Evolutionary conservation across 2,329 filamentous ascomycete genomes (phyloP).

Genomic region (Westerdykella sp.): DNA sequence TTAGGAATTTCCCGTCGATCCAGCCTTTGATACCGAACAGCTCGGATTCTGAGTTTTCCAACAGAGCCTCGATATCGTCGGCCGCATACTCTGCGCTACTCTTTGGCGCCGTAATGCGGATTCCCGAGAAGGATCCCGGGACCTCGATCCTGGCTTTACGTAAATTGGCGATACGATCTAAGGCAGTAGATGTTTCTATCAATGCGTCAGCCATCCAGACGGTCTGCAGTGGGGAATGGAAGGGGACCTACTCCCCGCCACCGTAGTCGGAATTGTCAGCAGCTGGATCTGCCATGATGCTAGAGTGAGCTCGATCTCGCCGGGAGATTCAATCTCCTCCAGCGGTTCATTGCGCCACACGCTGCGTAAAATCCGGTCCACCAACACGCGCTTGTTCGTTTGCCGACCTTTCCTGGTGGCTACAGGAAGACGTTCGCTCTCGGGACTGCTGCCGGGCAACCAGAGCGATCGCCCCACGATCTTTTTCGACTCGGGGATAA

Average conservation of each 20-base stretch:
- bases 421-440: conserved; percentile 21
- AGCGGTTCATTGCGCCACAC: conserved; percentile 29
- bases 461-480: conserved; percentile 20
- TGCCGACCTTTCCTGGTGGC: conserved; percentile 9
- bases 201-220: conserved; percentile 1
- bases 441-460: conserved; percentile 25
- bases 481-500: conserved; percentile 6
- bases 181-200: conserved; percentile 13
- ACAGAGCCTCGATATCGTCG: conserved; percentile 25
- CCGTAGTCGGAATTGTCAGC: conserved; percentile 12
- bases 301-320: conserved; percentile 31
- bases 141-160: conserved; percentile 29
- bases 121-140: conserved; percentile 15
- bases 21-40: conserved; percentile 7
- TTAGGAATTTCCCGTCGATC: neutral
- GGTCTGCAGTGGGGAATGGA: neutral
- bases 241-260: neutral
- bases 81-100: conserved; percentile 32
- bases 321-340: conserved; percentile 32
- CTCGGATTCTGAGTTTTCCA: conserved; percentile 13
- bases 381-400: conserved; percentile 24
- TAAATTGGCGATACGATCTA: conserved; percentile 23
- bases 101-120: conserved; percentile 36
- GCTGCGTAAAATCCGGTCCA: conserved; percentile 31
- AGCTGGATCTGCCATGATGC: conserved; percentile 30